These are phyloP conservation scores for Apiotrichum laibachii DNA, from an alignment of 1,284 basidiomycete genomes.

Conservation along the genomic window DNA sequence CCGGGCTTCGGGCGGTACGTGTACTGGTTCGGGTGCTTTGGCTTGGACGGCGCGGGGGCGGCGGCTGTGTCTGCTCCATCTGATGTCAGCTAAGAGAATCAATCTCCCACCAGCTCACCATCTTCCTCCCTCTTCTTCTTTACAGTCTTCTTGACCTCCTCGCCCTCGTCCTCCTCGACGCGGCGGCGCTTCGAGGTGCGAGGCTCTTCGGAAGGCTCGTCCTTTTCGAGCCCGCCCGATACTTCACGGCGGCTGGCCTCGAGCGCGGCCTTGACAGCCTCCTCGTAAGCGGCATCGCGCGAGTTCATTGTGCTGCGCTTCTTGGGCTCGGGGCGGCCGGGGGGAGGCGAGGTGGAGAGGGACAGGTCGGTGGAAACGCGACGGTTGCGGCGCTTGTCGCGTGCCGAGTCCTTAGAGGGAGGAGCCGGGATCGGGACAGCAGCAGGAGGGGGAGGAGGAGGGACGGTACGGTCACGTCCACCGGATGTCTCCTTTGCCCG, in stretches of 20 bases:
- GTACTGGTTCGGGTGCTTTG: constrained; percentile 60
- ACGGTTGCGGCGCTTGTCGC: constrained; percentile 11
- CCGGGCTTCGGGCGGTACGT: constrained; percentile 57
- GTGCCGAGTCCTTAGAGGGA: constrained; percentile 13
- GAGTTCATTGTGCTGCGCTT: constrained; percentile 96
- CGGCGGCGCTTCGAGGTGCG: constrained; percentile 50
- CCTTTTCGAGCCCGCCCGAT: constrained; percentile 17
- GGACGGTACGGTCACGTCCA: constrained; percentile 1
- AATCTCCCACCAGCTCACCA: constrained; percentile 31
- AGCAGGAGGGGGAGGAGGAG: too few relatives aligned
- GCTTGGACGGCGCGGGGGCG: constrained; percentile 26
- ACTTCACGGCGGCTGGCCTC: constrained; percentile 48
- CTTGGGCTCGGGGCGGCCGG: constrained; percentile 55
- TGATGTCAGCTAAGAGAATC: constrained; percentile 2
- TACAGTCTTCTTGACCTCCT: constrained; percentile 16
- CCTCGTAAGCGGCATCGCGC: constrained; percentile 89
- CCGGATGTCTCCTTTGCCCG: neutral
- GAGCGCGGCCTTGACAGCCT: constrained; percentile 63
- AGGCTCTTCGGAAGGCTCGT: constrained; percentile 19
- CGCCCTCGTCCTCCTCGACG: constrained; percentile 31
- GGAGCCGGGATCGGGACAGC: too few relatives aligned
- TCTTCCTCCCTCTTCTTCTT: constrained; percentile 47
- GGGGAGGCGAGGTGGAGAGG: constrained; percentile 13
- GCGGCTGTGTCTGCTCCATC: constrained; percentile 11
- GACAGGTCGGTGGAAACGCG: constrained; percentile 23